Base-by-base conservation (phyloP, 2,329 filamentous ascomycete species). In the Curvularia verruculosa region DNA sequence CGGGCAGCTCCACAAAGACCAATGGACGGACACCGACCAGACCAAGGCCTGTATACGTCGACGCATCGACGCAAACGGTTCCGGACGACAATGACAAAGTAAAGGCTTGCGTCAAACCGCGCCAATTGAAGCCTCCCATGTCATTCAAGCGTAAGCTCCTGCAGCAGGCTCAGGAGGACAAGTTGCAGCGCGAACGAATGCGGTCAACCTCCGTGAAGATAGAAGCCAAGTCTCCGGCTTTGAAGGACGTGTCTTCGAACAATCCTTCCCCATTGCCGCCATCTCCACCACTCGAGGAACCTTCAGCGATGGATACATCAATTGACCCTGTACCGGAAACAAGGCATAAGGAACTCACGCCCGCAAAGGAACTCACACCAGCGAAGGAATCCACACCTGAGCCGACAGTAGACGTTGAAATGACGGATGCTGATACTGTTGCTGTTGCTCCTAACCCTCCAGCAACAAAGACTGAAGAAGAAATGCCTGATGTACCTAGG, bases 1-100 rank as follows among this genome's bases (percentile, higher is more conserved):
- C 69, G 5, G 71, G 70, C 18, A 74, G 65, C 55, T 83, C 64
- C 58, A 74, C 41, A 74, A 83, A 67, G 72, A 77, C 68, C 9
- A 75, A 70, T 47, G 70, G 68, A 36, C 69, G 67, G 49, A 54
- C 54, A 19, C 62, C 61, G 21, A 61, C 66, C 19, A 70, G 68
- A 47, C 68, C 73, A 36, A 73, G 68, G 46, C 70, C 73, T 13
- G 65, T 73, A 5, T 75, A 74, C 52, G 66, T 68, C 15, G 70
- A 75, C 44, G 67, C 62, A 45, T 73, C 66, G 18, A 75, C 73
- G 29, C 74, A 77, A 56, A 77, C 75, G 6, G 65, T 71, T 7
- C 61, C 62, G 37, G 64, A 67, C 13, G 59, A 54, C 3, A 43
- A 45, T 36, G 34, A 55, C 5, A 49, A 56, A 18, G 41, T 56